A percentile compares a stretch with the other conserved stretches of the same genome.
Evolutionary conservation across 2,329 filamentous ascomycete genomes (phyloP).

Genomic region (Ilyonectria destructans): DNA sequence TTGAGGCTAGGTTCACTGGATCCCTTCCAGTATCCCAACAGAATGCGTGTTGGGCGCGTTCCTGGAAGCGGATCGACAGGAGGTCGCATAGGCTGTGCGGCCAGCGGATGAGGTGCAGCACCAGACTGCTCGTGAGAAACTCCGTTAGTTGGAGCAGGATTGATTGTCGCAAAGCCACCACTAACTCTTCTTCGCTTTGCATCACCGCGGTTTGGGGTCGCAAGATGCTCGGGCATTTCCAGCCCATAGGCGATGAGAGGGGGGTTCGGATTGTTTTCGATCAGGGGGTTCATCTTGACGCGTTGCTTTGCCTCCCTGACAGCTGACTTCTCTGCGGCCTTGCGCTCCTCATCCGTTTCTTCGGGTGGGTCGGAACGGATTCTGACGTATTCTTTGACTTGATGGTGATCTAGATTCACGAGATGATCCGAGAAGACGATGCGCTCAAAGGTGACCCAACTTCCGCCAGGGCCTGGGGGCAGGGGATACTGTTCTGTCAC

Average conservation of each 20-base stretch:
- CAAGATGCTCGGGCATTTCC: conserved; percentile 63
- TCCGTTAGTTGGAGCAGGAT: conserved; percentile 49
- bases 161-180: conserved; percentile 54
- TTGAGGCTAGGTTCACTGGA: conserved; percentile 64
- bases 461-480: conserved; percentile 73
- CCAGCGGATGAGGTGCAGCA: conserved; percentile 42
- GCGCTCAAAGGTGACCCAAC: conserved; percentile 76
- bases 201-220: conserved; percentile 54
- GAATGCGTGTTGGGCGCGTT: conserved; percentile 70
- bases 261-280: conserved; percentile 61
- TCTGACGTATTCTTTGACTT: conserved; percentile 76
- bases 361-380: conserved; percentile 61
- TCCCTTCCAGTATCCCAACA: conserved; percentile 73
- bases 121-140: conserved; percentile 42
- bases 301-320: conserved; percentile 64
- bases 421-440: conserved; percentile 74
- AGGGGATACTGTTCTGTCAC: conserved; percentile 65
- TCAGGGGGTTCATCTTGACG: conserved; percentile 60
- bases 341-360: conserved; percentile 58
- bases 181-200: conserved; percentile 67
- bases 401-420: conserved; percentile 68
- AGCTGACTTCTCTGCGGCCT: conserved; percentile 60
- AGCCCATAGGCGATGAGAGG: conserved; percentile 67
- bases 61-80: conserved; percentile 63
- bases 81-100: conserved; percentile 41